Percentiles rank a stretch among this genome's conserved stretches.
Conservation (phyloP, 2,329 filamentous ascomycete species). For the Capronia epimyces region DNA sequence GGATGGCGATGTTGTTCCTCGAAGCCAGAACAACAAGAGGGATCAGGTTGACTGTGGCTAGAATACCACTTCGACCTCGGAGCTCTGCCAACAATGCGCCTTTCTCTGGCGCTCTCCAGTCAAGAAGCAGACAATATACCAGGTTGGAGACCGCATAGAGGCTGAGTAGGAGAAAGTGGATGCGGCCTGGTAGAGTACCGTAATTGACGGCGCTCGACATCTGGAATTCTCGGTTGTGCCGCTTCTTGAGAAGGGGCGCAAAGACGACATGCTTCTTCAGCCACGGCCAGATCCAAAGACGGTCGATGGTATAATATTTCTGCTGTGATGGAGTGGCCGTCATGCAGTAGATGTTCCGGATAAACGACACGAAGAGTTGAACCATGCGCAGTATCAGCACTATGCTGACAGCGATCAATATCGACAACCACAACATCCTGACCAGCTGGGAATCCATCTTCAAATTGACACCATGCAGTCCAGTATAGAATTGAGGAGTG, state of each 20-base stretch:
- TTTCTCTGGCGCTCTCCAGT: slow-evolving; percentile 41
- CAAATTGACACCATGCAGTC: slow-evolving; percentile 29
- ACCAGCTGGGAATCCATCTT: slow-evolving; percentile 25
- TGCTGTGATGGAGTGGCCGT: slow-evolving; percentile 37
- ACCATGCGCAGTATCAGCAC: slow-evolving; percentile 39
- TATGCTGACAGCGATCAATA: slow-evolving; percentile 32
- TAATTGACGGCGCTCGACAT: slow-evolving; percentile 63
- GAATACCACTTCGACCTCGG: slow-evolving; percentile 75
- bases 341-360: slow-evolving; percentile 41
- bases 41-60: slow-evolving; percentile 85
- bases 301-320: slow-evolving; percentile 43
- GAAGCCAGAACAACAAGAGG: slow-evolving; percentile 83
- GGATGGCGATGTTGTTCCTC: slow-evolving; percentile 88
- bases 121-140: slow-evolving; percentile 58
- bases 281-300: slow-evolving; percentile 38
- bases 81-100: slow-evolving; percentile 68
- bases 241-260: slow-evolving; percentile 65
- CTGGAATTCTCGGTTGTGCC: slow-evolving; percentile 71
- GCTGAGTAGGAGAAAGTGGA: slow-evolving; percentile 65
- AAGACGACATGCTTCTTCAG: slow-evolving; percentile 46
- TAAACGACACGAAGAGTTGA: slow-evolving; percentile 42
- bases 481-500: slow-evolving; percentile 58
- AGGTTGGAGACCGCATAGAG: slow-evolving; percentile 68
- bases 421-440: slow-evolving; percentile 34
- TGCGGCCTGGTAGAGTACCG: slow-evolving; percentile 72